Evolutionary conservation across 2,329 filamentous ascomycete species (phyloP), one percentile per base, ranked within the genome.

Genomic region (Pseudogymnoascus destructans): DNA sequence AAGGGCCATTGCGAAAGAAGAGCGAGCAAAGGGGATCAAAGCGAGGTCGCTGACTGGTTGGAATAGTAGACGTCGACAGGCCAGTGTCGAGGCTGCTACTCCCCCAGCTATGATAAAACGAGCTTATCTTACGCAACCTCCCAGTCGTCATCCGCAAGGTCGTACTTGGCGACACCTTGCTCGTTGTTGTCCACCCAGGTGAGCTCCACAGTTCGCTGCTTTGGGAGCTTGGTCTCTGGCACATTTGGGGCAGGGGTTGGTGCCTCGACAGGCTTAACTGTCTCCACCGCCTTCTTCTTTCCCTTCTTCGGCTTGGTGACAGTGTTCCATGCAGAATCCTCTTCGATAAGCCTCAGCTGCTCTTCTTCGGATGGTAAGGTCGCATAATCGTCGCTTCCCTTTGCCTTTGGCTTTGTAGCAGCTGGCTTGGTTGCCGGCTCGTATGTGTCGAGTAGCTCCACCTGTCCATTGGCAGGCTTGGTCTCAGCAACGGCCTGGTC

Each of bases 401-500:
- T 61, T 10, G 55, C 25, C 9, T 56, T 52, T 32, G 62, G 57
- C 23, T 60, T 60, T 3, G 61, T 36, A 52, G 67, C 64, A 27
- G 70, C 62, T 23, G 68, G 63, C 62, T 70, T 71, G 19, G 64
- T 64, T 1, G 61, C 63, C 57, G 73, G 64, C 61, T 81, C 79
- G 57, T 77, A 77, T 3, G 81, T 85, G 66, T 85, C 81, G 3
- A 85, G 73, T 3, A 80, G 77, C 61, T 80, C 73, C 60, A 77
- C 68, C 6, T 55, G 54, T 55, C 30, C 54, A 25, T 55, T 55
- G 27, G 67, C 61, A 58, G 61, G 58, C 57, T 66, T 68, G 61
- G 70, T 65, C 36, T 69, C 68, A 58, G 68, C 66, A 42, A 25
- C 33, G 59, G 15, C 59, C 60, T 42, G 42, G 62, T 10, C 58